Percentiles rank a stretch among this genome's conserved stretches.
These are phyloP conservation scores for Phylloporus scabripes DNA, from an alignment of 768 basidiomycete species.

Conservation along the genomic window DNA sequence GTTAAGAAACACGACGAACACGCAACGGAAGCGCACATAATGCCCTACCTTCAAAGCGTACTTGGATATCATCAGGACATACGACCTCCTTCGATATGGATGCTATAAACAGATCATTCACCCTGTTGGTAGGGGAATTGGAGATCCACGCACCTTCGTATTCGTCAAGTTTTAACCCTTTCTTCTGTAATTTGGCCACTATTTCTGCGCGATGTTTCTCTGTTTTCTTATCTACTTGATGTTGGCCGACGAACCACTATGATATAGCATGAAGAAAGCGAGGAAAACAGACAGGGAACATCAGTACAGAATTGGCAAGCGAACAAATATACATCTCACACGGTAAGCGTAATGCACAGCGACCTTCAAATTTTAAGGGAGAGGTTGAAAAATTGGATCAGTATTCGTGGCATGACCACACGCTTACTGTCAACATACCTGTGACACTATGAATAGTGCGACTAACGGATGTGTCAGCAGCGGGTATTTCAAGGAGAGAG, in stretches of 20 bases:
- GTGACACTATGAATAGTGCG: slow-evolving; percentile 47
- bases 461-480: slow-evolving; percentile 31
- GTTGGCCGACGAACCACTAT: slow-evolving; percentile 63
- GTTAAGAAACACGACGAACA: background rate
- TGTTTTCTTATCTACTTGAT: slow-evolving; percentile 50
- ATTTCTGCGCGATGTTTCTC: slow-evolving; percentile 68
- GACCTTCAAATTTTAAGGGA: slow-evolving; percentile 42
- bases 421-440: slow-evolving; percentile 33
- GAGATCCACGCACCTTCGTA: slow-evolving; percentile 68
- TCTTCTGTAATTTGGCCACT: slow-evolving; percentile 65
- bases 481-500: background rate
- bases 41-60: slow-evolving; percentile 63
- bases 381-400: slow-evolving; percentile 1
- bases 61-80: slow-evolving; percentile 81
- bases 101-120: slow-evolving; percentile 35
- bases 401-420: background rate
- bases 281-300: background rate
- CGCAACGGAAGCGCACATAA: background rate
- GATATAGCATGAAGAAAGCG: background rate
- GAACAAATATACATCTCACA: slow-evolving; percentile 36
- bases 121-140: background rate
- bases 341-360: slow-evolving; percentile 72
- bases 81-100: slow-evolving; percentile 91
- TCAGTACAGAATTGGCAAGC: background rate
- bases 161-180: slow-evolving; percentile 74